Conservation (phyloP, 192 early-diverging fungal species). For the Cetraspora pellucida region DNA sequence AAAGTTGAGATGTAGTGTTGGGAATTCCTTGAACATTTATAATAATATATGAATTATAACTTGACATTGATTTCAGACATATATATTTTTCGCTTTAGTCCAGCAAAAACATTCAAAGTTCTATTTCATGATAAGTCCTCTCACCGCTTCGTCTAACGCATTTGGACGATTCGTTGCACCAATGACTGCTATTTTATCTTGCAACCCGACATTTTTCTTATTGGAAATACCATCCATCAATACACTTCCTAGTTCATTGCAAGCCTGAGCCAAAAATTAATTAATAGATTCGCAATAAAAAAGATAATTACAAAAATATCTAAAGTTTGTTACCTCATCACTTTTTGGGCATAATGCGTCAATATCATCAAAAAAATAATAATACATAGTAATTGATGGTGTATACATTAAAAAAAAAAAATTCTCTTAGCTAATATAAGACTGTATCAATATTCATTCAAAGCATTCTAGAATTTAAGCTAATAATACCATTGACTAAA, state of each 20-base stretch:
- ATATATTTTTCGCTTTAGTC: neutral
- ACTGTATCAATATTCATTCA: neutral
- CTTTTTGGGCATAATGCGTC: conserved; percentile 90
- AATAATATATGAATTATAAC: neutral
- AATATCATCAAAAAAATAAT: conserved; percentile 94
- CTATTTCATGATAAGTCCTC: conserved; percentile 93
- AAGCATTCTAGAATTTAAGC: too few relatives aligned
- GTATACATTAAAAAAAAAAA: conserved; percentile 72
- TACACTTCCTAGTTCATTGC: conserved; percentile 82
- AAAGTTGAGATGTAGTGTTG: conserved; percentile 58
- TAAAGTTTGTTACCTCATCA: conserved; percentile 60
- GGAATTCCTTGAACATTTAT: conserved; percentile 66
- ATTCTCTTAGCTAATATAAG: conserved; percentile 58
- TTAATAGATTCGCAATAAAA: conserved; percentile 2
- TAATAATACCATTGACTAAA: too few relatives aligned
- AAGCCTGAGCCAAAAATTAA: conserved; percentile 44
- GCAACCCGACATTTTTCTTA: conserved; percentile 26
- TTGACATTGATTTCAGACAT: neutral
- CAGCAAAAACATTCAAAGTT: conserved; percentile 63
- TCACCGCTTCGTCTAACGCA: conserved; percentile 83
- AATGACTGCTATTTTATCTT: conserved; percentile 76
- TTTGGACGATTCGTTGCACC: conserved; percentile 94
- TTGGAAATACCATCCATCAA: conserved; percentile 85
- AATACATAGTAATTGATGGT: conserved; percentile 87
- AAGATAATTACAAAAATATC: neutral